A percentile compares a stretch with the other conserved stretches of the same genome.
Conservation (phyloP, 305 asterid species). For the Ruellia speciosa region DNA sequence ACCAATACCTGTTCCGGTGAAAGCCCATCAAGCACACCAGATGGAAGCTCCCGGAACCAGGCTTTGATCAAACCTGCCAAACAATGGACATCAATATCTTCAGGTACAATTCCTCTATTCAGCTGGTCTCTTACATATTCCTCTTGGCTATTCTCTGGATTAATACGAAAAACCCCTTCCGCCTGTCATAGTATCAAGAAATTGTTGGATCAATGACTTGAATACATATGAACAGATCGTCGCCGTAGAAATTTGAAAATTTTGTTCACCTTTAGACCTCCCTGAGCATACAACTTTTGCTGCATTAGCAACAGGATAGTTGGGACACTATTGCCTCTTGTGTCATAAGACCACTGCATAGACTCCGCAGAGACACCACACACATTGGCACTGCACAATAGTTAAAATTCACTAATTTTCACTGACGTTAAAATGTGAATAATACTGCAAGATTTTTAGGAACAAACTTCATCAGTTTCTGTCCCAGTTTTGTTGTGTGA, state of each 20-base stretch:
- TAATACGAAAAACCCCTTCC: constrained; percentile 53
- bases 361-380: constrained; percentile 47
- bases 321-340: constrained; percentile 46
- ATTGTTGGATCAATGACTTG: background rate
- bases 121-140: constrained; percentile 37
- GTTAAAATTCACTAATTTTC: background rate
- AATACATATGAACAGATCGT: background rate
- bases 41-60: constrained; percentile 53
- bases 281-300: constrained; percentile 33
- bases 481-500: too few relatives aligned
- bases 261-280: constrained; percentile 36
- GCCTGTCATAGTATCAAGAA: constrained; percentile 22
- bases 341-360: constrained; percentile 42
- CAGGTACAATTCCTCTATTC: constrained; percentile 39
- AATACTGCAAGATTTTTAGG: too few relatives aligned
- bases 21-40: constrained; percentile 45
- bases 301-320: constrained; percentile 46
- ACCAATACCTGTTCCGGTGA: constrained; percentile 35
- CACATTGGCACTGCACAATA: constrained; percentile 30
- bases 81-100: constrained; percentile 44
- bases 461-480: too few relatives aligned
- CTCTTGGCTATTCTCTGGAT: constrained; percentile 43
- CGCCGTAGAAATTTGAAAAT: background rate
- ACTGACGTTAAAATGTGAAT: background rate
- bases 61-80: constrained; percentile 53